These are phyloP conservation scores for Tricholomella constricta DNA, from an alignment of 768 basidiomycete species.

Conservation along the genomic window DNA sequence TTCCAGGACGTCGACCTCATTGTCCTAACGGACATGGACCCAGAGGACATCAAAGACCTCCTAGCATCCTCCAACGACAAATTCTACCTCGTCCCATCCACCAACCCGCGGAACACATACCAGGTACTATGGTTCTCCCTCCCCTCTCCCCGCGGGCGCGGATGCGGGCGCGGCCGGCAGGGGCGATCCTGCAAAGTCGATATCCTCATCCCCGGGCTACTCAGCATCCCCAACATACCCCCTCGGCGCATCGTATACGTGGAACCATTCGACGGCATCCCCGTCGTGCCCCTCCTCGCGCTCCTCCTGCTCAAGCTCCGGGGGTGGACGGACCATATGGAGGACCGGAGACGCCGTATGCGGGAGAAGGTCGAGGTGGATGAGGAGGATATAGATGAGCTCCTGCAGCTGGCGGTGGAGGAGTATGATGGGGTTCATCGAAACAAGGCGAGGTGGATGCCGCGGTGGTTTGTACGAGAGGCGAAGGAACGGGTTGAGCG, in stretches of 20 bases:
- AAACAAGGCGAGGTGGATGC: slow-evolving; percentile 29
- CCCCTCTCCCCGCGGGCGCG: slow-evolving; percentile 1
- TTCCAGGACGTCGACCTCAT: slow-evolving; percentile 51
- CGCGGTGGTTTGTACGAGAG: slow-evolving; percentile 28
- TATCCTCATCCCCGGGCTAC: slow-evolving; percentile 35
- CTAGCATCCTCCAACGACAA: slow-evolving; percentile 29
- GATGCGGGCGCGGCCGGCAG: no score
- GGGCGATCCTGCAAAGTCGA: slow-evolving; percentile 38
- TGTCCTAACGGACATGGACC: slow-evolving; percentile 34
- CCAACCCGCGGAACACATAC: slow-evolving; percentile 41
- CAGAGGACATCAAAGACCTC: slow-evolving; percentile 42
- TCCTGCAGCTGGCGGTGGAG: slow-evolving; percentile 39
- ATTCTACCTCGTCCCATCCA: slow-evolving; percentile 41
- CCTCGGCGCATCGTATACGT: slow-evolving; percentile 18
- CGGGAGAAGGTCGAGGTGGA: slow-evolving; percentile 41
- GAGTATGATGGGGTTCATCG: slow-evolving; percentile 23
- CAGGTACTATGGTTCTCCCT: slow-evolving; percentile 42
- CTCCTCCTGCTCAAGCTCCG: slow-evolving; percentile 44
- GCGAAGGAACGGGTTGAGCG: slow-evolving; percentile 24
- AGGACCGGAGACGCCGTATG: slow-evolving; percentile 31
- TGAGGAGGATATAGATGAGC: slow-evolving; percentile 40
- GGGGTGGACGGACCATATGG: slow-evolving; percentile 43
- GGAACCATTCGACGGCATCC: slow-evolving; percentile 28
- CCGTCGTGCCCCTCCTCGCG: slow-evolving; percentile 38
- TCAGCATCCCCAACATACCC: slow-evolving; percentile 39